Evolutionary conservation across 2,329 filamentous ascomycete species (phyloP).

Genomic region (Fusarium fujikuroi): DNA sequence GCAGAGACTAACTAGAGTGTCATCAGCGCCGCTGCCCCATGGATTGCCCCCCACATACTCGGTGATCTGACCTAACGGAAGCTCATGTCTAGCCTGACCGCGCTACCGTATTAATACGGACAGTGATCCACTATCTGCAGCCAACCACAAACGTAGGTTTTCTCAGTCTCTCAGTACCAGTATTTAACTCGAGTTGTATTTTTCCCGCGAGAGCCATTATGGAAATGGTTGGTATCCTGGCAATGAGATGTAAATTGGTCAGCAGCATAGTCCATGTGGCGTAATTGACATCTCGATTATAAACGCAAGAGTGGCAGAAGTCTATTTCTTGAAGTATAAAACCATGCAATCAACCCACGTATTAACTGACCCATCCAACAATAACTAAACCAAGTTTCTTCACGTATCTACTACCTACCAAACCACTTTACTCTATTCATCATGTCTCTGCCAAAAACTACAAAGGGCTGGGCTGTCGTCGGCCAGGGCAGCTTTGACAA

Average conservation of each 20-base stretch:
- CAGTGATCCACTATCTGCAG: neutral
- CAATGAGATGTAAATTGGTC: too few species aligned
- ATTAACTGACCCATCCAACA: neutral
- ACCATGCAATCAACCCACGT: neutral
- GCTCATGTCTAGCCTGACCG: too few species aligned
- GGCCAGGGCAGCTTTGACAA: neutral
- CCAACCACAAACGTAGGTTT: neutral
- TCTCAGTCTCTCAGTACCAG: neutral
- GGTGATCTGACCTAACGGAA: too few species aligned
- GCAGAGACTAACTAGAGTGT: neutral
- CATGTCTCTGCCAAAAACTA: neutral
- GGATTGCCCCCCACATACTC: too few species aligned
- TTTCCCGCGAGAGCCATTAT: too few species aligned
- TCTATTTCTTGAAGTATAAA: neutral
- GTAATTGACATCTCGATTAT: neutral
- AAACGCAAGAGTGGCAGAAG: neutral
- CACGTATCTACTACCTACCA: neutral
- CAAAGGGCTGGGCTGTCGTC: neutral
- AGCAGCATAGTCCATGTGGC: neutral
- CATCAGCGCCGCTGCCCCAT: too few species aligned
- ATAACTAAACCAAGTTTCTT: neutral
- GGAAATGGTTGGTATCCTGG: too few species aligned
- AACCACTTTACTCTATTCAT: accelerated
- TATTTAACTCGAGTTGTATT: too few species aligned
- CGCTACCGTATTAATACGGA: neutral